Base-by-base conservation (phyloP, 192 early-diverging fungal genomes). In the Polychytrium aggregatum region DNA sequence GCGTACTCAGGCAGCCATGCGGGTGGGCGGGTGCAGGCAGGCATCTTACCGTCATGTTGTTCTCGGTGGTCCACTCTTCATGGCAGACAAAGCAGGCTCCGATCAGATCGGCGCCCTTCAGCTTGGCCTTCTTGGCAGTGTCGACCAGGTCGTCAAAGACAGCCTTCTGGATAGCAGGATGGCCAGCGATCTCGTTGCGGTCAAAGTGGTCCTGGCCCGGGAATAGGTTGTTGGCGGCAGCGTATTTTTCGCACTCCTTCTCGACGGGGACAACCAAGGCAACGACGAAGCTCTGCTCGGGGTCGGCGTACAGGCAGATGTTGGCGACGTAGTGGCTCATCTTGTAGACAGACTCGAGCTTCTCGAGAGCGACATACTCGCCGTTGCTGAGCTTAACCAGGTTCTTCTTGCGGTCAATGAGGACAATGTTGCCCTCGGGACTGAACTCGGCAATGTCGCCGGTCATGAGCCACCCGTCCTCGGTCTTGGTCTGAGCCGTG, bases 401-500 rank as follows among this genome's bases (percentile, higher is more conserved):
- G 64, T 95, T 97, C 77, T 90, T 90, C 55, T 77, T 82, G 39
- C 93, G 77, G 63, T 97, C 93, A 59, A 97, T 88, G 40, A 97
- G 80, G 14, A 69, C 60, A 24, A 97, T 54, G 31, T 78, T 76
- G 34, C 90, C 90, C 48, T 82, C 82, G 1, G 70, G 57, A 39
- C 76, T 67, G 83, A 82, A 86, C 72, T 86, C 81, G 44, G 79
- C 93, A 55, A 97, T 84, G 41, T 65, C 63, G 40, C 91, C 91
- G 14, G 88, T 92, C 61, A 63, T 74, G 41, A 95, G 57, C 91
- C 91, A 95, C 20, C 84, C 84, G 60, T 89, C 89, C 20, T 55
- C 63, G 13, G 78, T 84, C 24, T 90, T 50, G 0, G 73, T 67
- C 37, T 87, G 78, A 8, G 60, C 64, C 0, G 89, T 88, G 20